A percentile compares a stretch with the other conserved stretches of the same genome.
Evolutionary conservation across 345 rosid species (phyloP).

Genomic region (Brassica carinata): DNA sequence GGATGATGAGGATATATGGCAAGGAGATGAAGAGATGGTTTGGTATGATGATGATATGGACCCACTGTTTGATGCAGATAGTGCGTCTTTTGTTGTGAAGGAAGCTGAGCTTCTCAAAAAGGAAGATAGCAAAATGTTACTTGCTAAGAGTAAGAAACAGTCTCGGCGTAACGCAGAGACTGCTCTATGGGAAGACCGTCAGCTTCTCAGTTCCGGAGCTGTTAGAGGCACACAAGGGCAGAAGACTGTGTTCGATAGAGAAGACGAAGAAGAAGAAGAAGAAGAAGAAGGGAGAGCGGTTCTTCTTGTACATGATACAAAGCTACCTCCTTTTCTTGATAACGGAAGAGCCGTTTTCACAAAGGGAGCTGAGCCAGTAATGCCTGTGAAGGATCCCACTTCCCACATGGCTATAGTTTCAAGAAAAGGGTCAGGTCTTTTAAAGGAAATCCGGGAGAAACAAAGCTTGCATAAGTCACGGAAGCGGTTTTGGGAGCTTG

Average conservation of each 20-base stretch:
- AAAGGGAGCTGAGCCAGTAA: constrained; percentile 93
- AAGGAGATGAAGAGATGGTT: not conserved
- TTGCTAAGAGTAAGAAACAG: not conserved
- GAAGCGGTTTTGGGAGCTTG: constrained; percentile 97
- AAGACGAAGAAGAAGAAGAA: not conserved
- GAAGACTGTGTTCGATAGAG: not conserved
- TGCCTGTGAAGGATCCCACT: constrained; percentile 97
- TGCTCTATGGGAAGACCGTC: not conserved
- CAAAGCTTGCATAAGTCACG: constrained; percentile 89
- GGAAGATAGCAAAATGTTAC: not conserved
- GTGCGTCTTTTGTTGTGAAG: not conserved
- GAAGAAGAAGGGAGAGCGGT: not conserved
- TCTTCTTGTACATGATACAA: not conserved
- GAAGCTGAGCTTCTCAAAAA: not conserved
- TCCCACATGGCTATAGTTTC: constrained; percentile 99
- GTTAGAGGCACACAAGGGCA: not conserved
- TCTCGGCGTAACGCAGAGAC: not conserved
- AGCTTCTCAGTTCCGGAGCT: not conserved
- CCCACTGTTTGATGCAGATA: not conserved
- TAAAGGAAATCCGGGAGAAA: constrained; percentile 88
- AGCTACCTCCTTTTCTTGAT: not conserved
- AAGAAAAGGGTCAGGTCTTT: constrained; percentile 82
- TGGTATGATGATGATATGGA: not conserved
- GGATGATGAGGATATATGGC: not conserved
- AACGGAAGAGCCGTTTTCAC: constrained; percentile 65